Conservation (phyloP, 768 basidiomycete genomes). For the Boletus pseudo-olivaceus region DNA sequence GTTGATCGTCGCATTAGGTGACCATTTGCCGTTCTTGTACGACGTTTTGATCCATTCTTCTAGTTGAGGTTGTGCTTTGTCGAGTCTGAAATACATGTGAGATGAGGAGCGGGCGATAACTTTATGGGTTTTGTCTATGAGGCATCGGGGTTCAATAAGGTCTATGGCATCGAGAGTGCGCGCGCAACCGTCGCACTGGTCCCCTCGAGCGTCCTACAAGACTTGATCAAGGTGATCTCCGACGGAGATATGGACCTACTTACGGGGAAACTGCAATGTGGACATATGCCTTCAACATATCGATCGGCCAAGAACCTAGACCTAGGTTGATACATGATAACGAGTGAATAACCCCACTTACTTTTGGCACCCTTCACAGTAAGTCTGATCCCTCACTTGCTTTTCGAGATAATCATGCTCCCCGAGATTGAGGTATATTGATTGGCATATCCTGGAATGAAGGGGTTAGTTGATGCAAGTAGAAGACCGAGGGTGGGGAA, state of each 20-base stretch:
- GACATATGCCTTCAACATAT: constrained; percentile 97
- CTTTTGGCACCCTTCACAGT: constrained; percentile 90
- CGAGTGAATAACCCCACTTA: constrained; percentile 30
- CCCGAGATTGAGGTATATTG: constrained; percentile 80
- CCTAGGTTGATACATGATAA: constrained; percentile 7
- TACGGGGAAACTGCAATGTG: constrained; percentile 85
- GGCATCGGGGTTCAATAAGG: constrained; percentile 91
- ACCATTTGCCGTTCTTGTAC: constrained; percentile 85
- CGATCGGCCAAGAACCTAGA: constrained; percentile 91
- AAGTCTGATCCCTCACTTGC: constrained; percentile 89
- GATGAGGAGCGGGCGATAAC: constrained; percentile 74
- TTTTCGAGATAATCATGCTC: constrained; percentile 74
- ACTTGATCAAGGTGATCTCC: neutral
- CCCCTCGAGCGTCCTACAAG: constrained; percentile 87
- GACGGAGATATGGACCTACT: constrained; percentile 14
- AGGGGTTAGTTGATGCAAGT: neutral
- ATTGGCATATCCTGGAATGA: constrained; percentile 74
- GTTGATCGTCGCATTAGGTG: constrained; percentile 87
- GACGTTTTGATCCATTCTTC: constrained; percentile 87
- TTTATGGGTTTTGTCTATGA: constrained; percentile 75
- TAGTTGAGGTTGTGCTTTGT: constrained; percentile 73
- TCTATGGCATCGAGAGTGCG: constrained; percentile 92
- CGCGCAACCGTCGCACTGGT: constrained; percentile 95
- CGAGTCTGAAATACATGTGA: constrained; percentile 90
- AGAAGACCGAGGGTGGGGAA: neutral